Evolutionary conservation across 148 eudicot genomes (phyloP), one percentile per base, ranked within the genome.

Genomic region (Tetragonia tetragonoides): DNA sequence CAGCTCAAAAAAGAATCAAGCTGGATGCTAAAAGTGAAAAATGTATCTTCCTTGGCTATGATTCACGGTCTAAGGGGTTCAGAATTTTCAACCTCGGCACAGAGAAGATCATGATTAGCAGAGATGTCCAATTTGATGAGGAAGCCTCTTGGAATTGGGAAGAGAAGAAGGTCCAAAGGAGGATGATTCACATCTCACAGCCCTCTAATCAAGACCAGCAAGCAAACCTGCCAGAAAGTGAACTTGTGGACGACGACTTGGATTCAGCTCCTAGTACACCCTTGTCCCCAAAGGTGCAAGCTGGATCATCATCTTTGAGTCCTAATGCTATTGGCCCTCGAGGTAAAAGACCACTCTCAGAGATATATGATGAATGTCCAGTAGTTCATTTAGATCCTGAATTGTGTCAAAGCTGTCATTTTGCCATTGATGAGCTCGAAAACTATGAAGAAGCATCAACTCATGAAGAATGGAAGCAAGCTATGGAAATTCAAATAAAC

Each of bases 91-190:
- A 66, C 10, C 9, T 53, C 10, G 67, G 54, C n/a, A 67, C 1
- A 34, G 17, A 16, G 12, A 47, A 24, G 4, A 28, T 49, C 16
- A n/a, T 49, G 17, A 23, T 64, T 2, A 64, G 66, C n/a, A n/a
- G 57, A 46, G 63, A 67, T 53, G 72, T 76, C 10, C 24, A 76
- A 38, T 28, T 76, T 17, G 79, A 76, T 53, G 65, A 76, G 53
- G 56, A 51, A 10, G 78, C 42, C 3, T 15, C 6, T 0, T 62
- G 62, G 71, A 66, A 76, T 18, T 73, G 47, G 76, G 39, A 74
- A 10, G 77, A 57, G 3, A 57, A 40, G 63, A 23, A 60, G 37
- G 39, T 64, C 3, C 10, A 64, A 4, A 64, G 7, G 39, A 64
- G 39, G 17, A 15, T 12, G 3, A 57, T 15, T 3, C 61, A 16